Base-by-base conservation (phyloP, 805 yeast species). In the Metschnikowia reukaufii region DNA sequence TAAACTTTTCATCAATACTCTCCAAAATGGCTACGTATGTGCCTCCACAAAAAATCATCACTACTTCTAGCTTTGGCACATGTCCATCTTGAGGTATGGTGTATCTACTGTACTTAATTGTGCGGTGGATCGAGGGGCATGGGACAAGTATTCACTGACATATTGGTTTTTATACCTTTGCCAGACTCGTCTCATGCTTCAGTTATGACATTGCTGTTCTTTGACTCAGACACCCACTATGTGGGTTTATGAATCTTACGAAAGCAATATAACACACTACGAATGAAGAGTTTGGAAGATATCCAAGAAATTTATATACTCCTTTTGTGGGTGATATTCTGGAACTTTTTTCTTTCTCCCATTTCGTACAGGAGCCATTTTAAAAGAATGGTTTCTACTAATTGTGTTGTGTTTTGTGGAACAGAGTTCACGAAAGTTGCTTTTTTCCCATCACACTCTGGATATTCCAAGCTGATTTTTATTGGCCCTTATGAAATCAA, bases 21-120 rank as follows among this genome's bases (percentile, higher is more conserved):
- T 37, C 29, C 59, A 63, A 50, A 52, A 64, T 64, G 68, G 68
- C 68, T 64, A 57, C 68, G 68, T 64, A 64, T 62, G 68, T 64
- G 50, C 49, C 55, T 44, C 40, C 45, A 42, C 42, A 25, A 25
- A 36, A 50, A 52, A 51, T 51, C 52, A 54, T 53, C 59, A 42
- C 35, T 47, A 48, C 59, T 54, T 49, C 47, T 15, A 4, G 50
- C 49, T 33, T 33, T 36, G 55, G 48, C 56, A 30, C 25, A 7
- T 13, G 48, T 40, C 34, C 50, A 42, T 38, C 50, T 39, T 46
- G 43, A 49, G 57, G 59, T 55, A 39, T 44, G 59, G 50, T 55
- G 57, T 47, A 45, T 44, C 54, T 53, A 36, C 30, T 13, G 17
- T 15, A 15, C 30, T 23, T 27, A 13, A n/a, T 31, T 16, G 44